phyloP scores from a whole-genome alignment of 2,329 filamentous ascomycete genomes.

The Exophiala xenobiotica region DNA sequence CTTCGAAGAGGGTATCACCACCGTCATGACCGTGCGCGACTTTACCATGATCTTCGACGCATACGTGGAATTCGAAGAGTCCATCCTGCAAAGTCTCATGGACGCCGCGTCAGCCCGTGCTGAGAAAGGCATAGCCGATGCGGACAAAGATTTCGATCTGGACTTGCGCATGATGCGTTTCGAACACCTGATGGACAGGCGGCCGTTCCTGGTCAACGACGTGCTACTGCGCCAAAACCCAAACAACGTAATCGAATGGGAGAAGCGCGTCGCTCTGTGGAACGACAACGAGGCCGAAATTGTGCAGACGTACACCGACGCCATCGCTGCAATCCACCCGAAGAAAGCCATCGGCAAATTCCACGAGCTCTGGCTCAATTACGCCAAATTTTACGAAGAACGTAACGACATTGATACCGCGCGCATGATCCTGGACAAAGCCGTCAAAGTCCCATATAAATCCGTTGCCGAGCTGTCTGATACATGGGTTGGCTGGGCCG shows the following conservation, averaged over 20 bases:
- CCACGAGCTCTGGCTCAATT: conserved; percentile 93
- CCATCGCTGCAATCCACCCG: conserved; percentile 87
- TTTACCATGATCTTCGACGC: conserved; percentile 96
- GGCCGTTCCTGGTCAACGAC: conserved; percentile 94
- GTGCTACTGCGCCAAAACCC: conserved; percentile 93
- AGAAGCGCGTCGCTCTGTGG: conserved; percentile 94
- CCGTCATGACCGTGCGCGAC: conserved; percentile 97
- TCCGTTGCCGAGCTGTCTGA: conserved; percentile 95
- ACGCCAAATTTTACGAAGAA: conserved; percentile 93
- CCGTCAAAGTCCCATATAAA: conserved; percentile 96
- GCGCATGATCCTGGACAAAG: conserved; percentile 93
- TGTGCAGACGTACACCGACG: conserved; percentile 90
- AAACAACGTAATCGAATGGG: conserved; percentile 94
- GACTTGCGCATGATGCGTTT: conserved; percentile 98
- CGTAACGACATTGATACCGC: conserved; percentile 82
- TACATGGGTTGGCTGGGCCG: conserved; percentile 99
- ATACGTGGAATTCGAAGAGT: conserved; percentile 96
- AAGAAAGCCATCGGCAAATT: conserved; percentile 94
- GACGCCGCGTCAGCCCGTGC: conserved; percentile 77
- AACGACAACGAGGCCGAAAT: conserved; percentile 88
- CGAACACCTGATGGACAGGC: conserved; percentile 94
- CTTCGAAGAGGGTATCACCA: conserved; percentile 94
- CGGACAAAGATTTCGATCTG: conserved; percentile 86
- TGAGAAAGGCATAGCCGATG: conserved; percentile 74
- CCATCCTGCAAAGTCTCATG: conserved; percentile 87